Evolutionary conservation across 2,329 filamentous ascomycete species (phyloP), one percentile per base, ranked within the genome.

Genomic region (Pseudomassariella vexata): DNA sequence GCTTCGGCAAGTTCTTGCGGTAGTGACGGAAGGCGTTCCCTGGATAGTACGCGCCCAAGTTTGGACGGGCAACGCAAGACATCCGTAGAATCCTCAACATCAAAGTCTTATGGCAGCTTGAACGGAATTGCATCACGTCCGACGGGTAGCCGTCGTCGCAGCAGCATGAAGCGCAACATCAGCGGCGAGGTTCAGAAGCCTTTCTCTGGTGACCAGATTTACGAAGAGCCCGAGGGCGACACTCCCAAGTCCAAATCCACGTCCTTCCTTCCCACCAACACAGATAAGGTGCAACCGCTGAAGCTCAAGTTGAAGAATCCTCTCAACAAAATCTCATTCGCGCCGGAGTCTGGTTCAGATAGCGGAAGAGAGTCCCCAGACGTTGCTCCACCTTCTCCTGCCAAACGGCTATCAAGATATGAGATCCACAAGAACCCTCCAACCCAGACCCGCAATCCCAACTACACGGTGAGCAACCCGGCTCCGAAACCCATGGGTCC

Each of bases 401-500:
- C 51, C 42, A 66, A 66, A 44, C 55, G 59, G 19, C 49, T 71
- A 11, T 59, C 68, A 8, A 62, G 68, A 15, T 73, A 80, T 35
- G 86, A 95, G 55, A 92, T 94, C 36, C 76, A 94, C 56, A 82
- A 75, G 47, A 94, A 95, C 48, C 79, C 86, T 12, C 86, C 87
- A 1, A 79, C 78, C 14, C 88, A 92, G 51, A 89, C 87, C 27
- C 78, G 82, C 37, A 86, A 94, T 50, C 79, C 88, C 5, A 71
- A 68, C 12, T 95, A 95, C 59, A 87, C 75, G 3, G 76, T 70
- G 33, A 95, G 92, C 47, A 49, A 61, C 12, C 52, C 65, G 4
- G n/a, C n/a, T n/a, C n/a, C n/a, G n/a, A 35, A 29, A 26, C 46
- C 58, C 10, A 56, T 62, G 3, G 53, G 36, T 45, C 55, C 32